A percentile compares a stretch with the other conserved stretches of the same genome.
phyloP scores from a whole-genome alignment of 352 stramenopile genomes.

The Phytophthora sojae region DNA sequence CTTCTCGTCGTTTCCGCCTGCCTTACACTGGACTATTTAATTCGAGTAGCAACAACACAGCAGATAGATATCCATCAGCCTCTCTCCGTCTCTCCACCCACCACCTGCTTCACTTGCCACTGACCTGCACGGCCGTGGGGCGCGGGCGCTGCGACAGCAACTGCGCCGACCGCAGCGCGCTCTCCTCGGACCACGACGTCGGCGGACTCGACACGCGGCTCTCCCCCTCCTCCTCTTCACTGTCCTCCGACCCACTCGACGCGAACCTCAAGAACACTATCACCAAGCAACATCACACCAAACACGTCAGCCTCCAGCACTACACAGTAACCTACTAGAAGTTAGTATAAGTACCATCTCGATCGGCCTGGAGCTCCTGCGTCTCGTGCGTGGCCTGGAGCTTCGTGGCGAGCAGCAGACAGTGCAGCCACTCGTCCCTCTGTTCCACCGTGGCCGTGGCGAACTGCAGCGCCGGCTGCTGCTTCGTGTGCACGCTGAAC shows the following conservation, averaged over 20 bases:
- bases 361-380: slow-evolving; percentile 3
- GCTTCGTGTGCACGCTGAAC: slow-evolving; percentile 49
- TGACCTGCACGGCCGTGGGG: slow-evolving; percentile 43
- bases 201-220: slow-evolving; percentile 25
- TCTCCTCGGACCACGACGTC: slow-evolving; percentile 34
- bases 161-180: slow-evolving; percentile 36
- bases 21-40: slow-evolving; percentile 15
- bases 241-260: slow-evolving; percentile 59
- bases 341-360: slow-evolving; percentile 15
- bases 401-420: slow-evolving; percentile 50
- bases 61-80: slow-evolving; percentile 11
- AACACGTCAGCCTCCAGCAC: background rate
- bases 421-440: slow-evolving; percentile 60
- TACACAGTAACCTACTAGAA: background rate
- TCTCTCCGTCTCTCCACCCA: background rate
- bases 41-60: slow-evolving; percentile 6
- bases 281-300: background rate
- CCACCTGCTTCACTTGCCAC: slow-evolving; percentile 17
- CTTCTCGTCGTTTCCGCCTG: slow-evolving; percentile 18
- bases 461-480: slow-evolving; percentile 44
- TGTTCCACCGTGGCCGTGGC: slow-evolving; percentile 39
- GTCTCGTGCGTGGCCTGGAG: slow-evolving; percentile 24
- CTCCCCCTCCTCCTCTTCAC: slow-evolving; percentile 39
- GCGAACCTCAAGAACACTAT: slow-evolving; percentile 63
- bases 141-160: slow-evolving; percentile 30